Evolutionary conservation across 192 early-diverging fungal genomes (phyloP), one percentile per base, ranked within the genome.

Genomic region (Piromyces sp.): DNA sequence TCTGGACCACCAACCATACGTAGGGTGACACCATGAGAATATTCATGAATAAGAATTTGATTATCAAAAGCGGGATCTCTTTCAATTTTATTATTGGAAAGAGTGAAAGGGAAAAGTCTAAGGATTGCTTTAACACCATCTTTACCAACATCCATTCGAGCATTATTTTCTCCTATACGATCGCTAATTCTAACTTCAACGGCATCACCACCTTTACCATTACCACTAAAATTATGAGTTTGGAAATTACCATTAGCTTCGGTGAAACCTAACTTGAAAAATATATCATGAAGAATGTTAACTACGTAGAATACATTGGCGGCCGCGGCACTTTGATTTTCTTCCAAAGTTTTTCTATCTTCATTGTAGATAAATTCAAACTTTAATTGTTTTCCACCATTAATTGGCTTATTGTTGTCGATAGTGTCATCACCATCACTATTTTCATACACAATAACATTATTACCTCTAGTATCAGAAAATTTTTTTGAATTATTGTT

Each of bases 1-100:
- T 95, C 95, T 37, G 93, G 95, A 19, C 97, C 97, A 81, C 97
- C 97, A 1, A 95, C 97, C 81, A 98, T 86, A 30, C 96, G 90
- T 38, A 89, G 96, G 16, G 93, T 94, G 79, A 98, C 93, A 78
- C 97, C 97, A 83, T 98, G 97, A 13, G 93, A 90, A 83, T 94
- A 97, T 87, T 98, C 96, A 87, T 98, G 97, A 80, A 94, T 94
- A 68, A 68, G 26, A 68, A 68, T 68, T 68, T 68, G 17, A 68
- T 68, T 68, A 68, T 68, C 51, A n/a, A 68, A 68, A 3, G 51
- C 16, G 5, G 51, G 51, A 68, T 68, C 51, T 68, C 26, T 68
- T 68, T 68, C 51, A 9, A 17, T 3, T 1, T 22, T 68, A 7
- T 7, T 22, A 26, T 22, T 22, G 1, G 0, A 6, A 33, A 6